Base-by-base conservation (phyloP, 73 alveolate species). In the Paramecium sonneborni region DNA sequence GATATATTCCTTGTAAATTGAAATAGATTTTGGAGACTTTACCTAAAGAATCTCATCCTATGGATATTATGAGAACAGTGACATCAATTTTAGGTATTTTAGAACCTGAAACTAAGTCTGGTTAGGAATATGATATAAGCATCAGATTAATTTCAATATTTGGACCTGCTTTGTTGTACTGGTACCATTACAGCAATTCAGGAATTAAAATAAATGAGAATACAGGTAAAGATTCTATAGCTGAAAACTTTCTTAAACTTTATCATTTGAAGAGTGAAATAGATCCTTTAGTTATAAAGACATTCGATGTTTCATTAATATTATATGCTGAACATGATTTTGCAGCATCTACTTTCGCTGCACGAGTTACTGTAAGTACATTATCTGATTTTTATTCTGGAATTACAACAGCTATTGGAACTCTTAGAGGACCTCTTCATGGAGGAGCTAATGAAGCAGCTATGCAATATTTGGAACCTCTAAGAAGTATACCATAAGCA, bases 361-460 rank as follows among this genome's bases (percentile, higher is more conserved):
- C 97, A 1, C 92, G 97, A 67, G 96, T 95, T 20, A 95, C 97
- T 32, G 92, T 93, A 3, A 90, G 96, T 32, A 95, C 97, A 23
- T 28, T 62, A 58, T 74, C 94, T n/a, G 97, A 95, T 58, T 79
- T 85, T 85, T 92, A 95, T 91, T 95, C 97, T 18, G 96, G 93
- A 5, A 85, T 93, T 23, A 91, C 96, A n/a, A 28, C 96, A 1
- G 97, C 96, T 10, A 93, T 95, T 18, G 97, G 97, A 4, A 93
- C 97, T 20, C 68, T 95, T 34, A 95, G 96, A 86, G 97, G 97
- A n/a, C 95, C 95, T 21, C 95, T 95, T 20, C 97, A 95, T 76
- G 97, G 97, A 58, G 97, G 96, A 48, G 97, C 97, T 7, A 95
- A 95, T 76, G 97, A 95, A 85, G 97, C 97, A 10, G 97, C 95